Evolutionary conservation across 2,329 filamentous ascomycete genomes (phyloP), one percentile per base, ranked within the genome.

Genomic region (Ceratocystis harringtonii): DNA sequence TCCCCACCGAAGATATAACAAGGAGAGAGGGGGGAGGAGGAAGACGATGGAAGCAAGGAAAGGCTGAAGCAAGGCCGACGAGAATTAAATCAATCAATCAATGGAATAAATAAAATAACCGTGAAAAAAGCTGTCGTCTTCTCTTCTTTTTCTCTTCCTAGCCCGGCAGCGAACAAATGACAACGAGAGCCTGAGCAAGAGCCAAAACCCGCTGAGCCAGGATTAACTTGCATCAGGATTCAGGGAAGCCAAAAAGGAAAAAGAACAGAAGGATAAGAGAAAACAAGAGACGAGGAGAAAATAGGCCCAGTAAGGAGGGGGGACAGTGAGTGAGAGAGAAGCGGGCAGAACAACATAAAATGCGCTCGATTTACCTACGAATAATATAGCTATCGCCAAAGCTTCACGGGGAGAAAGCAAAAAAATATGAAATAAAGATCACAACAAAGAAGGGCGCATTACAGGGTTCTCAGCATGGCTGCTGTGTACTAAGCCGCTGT

Each of bases 211-310:
- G 52, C 28, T 25, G 52, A 58, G 52, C 52, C 17, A 58, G 52
- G 52, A 58, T 58, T 32, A 58, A 36, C 52, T 5, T 36, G 52
- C 52, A 19, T 30, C 52, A 58, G 32, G 52, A 30, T n/a, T 30
- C 52, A 58, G 32, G 28, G 52, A 58, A 58, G 52, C 25, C 22
- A 22, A 50, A 41, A 62, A 50, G 43, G 44, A 62, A 62, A 17
- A 50, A 45, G 22, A 62, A 36, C 19, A 63, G 44, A 63, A 63
- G 44, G 15, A 36, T 15, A 12, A 62, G 44, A 52, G 44, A 63
- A 63, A 52, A 63, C 48, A 36, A 41, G 44, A 52, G 44, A 63
- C n/a, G 52, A 58, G 52, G 36, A 58, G n/a, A 58, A 58, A 17
- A 52, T 5, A 25, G 52, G 28, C 52, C 52, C 32, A 58, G 32